Evolutionary conservation across 108 stramenopile species (phyloP).

Genomic region (Cyclotella choctawhatcheeana): DNA sequence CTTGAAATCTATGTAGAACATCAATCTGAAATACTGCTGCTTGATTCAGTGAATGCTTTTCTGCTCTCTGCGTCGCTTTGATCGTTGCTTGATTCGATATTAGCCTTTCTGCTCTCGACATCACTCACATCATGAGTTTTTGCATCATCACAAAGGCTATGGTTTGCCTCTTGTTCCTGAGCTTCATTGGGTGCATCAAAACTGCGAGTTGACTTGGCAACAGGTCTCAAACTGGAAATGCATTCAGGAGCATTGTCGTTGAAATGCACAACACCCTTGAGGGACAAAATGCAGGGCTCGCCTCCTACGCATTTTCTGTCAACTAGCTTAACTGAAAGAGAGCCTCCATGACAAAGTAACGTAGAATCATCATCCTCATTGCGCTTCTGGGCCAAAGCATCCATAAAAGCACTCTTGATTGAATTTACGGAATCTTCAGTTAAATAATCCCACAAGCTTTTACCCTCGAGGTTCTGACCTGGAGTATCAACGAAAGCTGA

Average conservation of each 20-base stretch:
- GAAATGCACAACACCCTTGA: slow-evolving; percentile 86
- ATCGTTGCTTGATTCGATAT: neutral
- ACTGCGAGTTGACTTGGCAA: neutral
- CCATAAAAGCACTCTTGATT: slow-evolving; percentile 89
- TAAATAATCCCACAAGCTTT: slow-evolving; percentile 79
- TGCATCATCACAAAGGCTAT: neutral
- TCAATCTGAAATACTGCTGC: too few relatives aligned
- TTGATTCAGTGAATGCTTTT: too few relatives aligned
- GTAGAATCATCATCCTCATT: slow-evolving; percentile 62
- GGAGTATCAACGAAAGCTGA: slow-evolving; percentile 57
- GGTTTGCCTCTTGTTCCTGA: neutral
- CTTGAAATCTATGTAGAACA: too few relatives aligned
- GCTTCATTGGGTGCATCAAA: neutral
- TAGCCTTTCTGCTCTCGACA: neutral
- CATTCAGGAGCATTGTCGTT: slow-evolving; percentile 82
- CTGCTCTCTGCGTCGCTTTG: too few relatives aligned
- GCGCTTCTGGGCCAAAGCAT: slow-evolving; percentile 77
- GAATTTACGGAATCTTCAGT: slow-evolving; percentile 73
- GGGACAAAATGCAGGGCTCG: slow-evolving; percentile 33
- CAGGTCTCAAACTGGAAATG: slow-evolving; percentile 82
- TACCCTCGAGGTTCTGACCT: slow-evolving; percentile 63
- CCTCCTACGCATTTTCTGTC: slow-evolving; percentile 59
- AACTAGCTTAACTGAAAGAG: slow-evolving; percentile 63
- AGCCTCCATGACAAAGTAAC: slow-evolving; percentile 70
- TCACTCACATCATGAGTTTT: slow-evolving; percentile 1